phyloP scores from a whole-genome alignment of 495 filamentous ascomycete genomes.

The Penicillium angulare region DNA sequence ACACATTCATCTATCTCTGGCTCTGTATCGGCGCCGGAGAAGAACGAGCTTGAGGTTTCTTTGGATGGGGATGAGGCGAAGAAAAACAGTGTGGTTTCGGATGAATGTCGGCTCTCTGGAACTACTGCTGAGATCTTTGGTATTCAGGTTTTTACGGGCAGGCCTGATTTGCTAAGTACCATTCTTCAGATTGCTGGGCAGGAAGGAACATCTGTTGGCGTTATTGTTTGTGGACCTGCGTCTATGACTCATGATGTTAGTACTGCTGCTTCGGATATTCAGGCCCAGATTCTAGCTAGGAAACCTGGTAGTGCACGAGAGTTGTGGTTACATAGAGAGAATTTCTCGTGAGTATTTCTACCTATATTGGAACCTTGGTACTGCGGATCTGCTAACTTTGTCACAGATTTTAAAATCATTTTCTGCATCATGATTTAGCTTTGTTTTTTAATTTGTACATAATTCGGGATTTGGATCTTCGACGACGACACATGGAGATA shows the following conservation, averaged over 20 bases:
- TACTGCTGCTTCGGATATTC: slow-evolving; percentile 10
- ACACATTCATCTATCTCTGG: background rate
- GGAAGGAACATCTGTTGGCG: slow-evolving; percentile 10
- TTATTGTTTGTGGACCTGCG: slow-evolving; percentile 20
- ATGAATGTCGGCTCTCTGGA: slow-evolving; percentile 5
- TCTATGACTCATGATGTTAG: slow-evolving; percentile 23
- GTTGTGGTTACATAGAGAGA: slow-evolving; percentile 23
- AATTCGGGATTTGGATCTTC: too few species aligned
- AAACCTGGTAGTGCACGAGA: slow-evolving; percentile 13
- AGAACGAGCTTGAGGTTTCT: background rate
- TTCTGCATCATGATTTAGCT: too few species aligned
- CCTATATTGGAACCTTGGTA: too few species aligned
- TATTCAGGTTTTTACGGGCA: slow-evolving; percentile 12
- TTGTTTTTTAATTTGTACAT: too few species aligned
- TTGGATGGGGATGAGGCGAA: background rate
- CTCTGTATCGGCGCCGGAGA: background rate
- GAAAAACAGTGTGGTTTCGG: slow-evolving; percentile 2
- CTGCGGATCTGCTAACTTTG: too few species aligned
- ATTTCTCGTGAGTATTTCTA: slow-evolving; percentile 21
- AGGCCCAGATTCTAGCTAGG: slow-evolving; percentile 12
- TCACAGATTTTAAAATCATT: too few species aligned
- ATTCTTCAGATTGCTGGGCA: slow-evolving; percentile 3
- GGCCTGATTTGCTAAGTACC: slow-evolving; percentile 10
- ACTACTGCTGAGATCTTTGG: slow-evolving; percentile 8
- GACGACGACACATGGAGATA: too few species aligned